Evolutionary conservation across 305 asterid genomes (phyloP).

Genomic region (Rubia balearica): DNA sequence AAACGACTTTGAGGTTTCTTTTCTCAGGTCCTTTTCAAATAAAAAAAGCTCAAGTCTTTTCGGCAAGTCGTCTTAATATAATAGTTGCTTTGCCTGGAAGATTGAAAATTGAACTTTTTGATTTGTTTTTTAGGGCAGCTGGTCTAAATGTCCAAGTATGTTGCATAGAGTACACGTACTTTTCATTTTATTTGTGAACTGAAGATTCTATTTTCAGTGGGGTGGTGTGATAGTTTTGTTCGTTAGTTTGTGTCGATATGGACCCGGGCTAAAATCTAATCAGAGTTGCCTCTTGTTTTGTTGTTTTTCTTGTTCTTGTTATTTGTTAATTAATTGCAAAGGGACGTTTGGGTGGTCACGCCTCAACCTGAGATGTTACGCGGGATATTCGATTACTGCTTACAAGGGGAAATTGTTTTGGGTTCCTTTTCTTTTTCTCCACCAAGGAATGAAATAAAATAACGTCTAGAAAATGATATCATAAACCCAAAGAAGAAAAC

Average conservation of each 20-base stretch:
- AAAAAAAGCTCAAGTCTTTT: background rate
- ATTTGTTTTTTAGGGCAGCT: background rate
- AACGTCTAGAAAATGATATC: no score
- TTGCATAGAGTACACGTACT: background rate
- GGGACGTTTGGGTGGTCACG: background rate
- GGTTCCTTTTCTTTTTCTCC: no score
- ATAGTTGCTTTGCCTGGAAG: background rate
- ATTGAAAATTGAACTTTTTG: background rate
- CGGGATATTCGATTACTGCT: no score
- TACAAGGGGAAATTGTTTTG: no score
- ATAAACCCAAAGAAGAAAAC: no score
- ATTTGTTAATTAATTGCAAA: background rate
- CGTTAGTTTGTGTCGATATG: background rate
- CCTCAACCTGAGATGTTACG: background rate
- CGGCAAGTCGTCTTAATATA: slow-evolving; percentile 15
- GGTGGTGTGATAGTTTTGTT: background rate
- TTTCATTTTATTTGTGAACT: background rate
- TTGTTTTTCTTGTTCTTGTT: background rate
- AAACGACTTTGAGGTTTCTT: background rate
- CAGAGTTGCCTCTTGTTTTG: background rate
- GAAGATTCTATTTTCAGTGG: slow-evolving; percentile 2
- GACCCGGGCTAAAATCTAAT: background rate
- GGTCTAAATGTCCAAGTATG: background rate
- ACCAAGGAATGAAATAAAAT: no score
- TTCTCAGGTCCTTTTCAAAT: no score